phyloP scores from a whole-genome alignment of 768 basidiomycete species.

The Boletus eberwhitei region DNA sequence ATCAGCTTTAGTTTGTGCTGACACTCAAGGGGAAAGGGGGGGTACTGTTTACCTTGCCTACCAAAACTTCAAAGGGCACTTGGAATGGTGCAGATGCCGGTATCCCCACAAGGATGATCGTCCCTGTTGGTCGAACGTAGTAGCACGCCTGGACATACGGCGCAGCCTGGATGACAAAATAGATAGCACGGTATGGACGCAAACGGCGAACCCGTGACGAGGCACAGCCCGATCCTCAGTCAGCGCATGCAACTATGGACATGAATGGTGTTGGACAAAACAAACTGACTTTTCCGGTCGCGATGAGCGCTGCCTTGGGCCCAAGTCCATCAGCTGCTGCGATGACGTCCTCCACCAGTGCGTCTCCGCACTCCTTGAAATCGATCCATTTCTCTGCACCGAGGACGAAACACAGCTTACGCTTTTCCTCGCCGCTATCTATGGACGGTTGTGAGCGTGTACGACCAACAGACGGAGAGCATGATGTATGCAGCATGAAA shows the following conservation, averaged over 20 bases:
- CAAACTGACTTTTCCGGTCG: conserved; percentile 18
- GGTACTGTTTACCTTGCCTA: conserved; percentile 21
- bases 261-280: background rate
- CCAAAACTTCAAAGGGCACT: conserved; percentile 31
- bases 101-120: conserved; percentile 40
- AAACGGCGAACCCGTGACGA: background rate
- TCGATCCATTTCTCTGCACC: conserved; percentile 46
- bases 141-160: conserved; percentile 43
- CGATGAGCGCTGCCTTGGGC: conserved; percentile 37
- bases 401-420: conserved; percentile 33
- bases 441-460: too few species aligned
- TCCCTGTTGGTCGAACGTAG: conserved; percentile 43
- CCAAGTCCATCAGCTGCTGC: conserved; percentile 41
- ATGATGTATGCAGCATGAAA: background rate
- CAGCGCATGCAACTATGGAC: background rate
- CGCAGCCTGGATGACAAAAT: conserved; percentile 15
- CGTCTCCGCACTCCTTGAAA: conserved; percentile 41
- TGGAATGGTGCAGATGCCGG: conserved; percentile 30
- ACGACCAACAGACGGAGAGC: background rate
- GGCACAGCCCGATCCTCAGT: background rate
- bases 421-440: conserved; percentile 45
- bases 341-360: conserved; percentile 36
- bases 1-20: background rate
- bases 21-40: background rate
- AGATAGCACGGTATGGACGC: background rate